Conservation (phyloP, 352 stramenopile species). For the Pythium chondricola region DNA sequence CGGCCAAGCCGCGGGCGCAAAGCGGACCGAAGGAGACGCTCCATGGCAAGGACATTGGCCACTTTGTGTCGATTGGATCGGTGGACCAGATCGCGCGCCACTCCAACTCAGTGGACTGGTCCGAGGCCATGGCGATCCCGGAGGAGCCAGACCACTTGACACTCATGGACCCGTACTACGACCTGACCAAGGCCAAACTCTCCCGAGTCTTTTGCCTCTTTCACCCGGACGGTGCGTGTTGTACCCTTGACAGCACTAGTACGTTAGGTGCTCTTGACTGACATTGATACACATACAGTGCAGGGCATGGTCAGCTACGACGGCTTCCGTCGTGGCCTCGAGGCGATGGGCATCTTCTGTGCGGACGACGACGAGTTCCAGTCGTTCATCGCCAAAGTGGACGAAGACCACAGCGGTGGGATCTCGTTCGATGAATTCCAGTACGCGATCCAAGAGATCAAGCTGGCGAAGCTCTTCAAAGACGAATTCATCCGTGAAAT, state of each 20-base stretch:
- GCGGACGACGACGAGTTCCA: constrained; percentile 57
- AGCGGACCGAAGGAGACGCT: constrained; percentile 25
- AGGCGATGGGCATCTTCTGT: constrained; percentile 72
- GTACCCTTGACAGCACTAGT: too few species aligned
- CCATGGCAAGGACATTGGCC: constrained; percentile 58
- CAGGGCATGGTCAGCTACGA: constrained; percentile 64
- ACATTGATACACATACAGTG: neutral
- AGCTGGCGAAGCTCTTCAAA: constrained; percentile 81
- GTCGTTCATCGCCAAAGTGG: constrained; percentile 67
- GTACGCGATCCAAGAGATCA: constrained; percentile 85
- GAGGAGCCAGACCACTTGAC: constrained; percentile 49
- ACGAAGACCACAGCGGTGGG: constrained; percentile 74
- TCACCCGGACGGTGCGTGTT: constrained; percentile 38
- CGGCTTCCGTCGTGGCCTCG: constrained; percentile 58
- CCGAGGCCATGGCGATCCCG: constrained; percentile 34
- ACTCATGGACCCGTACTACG: constrained; percentile 82
- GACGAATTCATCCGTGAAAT: constrained; percentile 42
- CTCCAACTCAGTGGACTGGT: constrained; percentile 53
- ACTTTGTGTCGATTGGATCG: constrained; percentile 52
- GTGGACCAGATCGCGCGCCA: constrained; percentile 33
- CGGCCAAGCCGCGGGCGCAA: neutral
- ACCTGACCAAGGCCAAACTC: constrained; percentile 71
- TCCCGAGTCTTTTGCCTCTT: constrained; percentile 66
- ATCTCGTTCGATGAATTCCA: constrained; percentile 86
- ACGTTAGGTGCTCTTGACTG: too few species aligned